Evolutionary conservation across 208 protist species (phyloP).

Genomic region (Trypanosoma cruzi): DNA sequence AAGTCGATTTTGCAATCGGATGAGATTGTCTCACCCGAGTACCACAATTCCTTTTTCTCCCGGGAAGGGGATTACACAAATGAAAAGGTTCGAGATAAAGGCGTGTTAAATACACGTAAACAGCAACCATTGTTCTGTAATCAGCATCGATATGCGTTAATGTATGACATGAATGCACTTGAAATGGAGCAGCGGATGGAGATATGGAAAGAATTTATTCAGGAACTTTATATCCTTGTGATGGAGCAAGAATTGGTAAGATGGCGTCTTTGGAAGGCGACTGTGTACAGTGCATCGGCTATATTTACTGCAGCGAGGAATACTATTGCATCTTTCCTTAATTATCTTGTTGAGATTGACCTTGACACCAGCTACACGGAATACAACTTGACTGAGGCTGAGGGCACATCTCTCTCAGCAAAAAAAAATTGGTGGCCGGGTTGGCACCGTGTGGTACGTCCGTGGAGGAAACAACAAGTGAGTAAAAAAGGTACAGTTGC

Average conservation of each 20-base stretch:
- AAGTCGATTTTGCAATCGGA: too few species aligned
- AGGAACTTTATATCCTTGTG: neutral
- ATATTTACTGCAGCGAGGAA: too few species aligned
- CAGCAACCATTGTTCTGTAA: neutral
- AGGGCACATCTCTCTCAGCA: neutral
- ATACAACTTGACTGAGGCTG: neutral
- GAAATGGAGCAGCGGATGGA: conserved; percentile 11
- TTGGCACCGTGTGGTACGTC: neutral
- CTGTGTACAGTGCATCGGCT: neutral
- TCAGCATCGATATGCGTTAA: neutral
- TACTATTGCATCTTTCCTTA: neutral
- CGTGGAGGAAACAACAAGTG: neutral
- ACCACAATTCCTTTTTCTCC: too few species aligned
- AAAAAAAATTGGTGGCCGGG: neutral
- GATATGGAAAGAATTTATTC: neutral
- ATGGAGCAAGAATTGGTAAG: neutral
- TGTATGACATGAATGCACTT: neutral
- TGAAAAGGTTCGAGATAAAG: too few species aligned
- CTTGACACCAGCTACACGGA: neutral
- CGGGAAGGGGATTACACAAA: too few species aligned
- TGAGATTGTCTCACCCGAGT: too few species aligned
- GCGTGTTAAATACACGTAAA: too few species aligned
- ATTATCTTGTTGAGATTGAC: neutral
- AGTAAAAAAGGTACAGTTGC: too few species aligned
- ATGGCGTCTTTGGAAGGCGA: neutral